Evolutionary conservation across 768 basidiomycete species (phyloP), one percentile per base, ranked within the genome.

Genomic region (Mrakia blollopis): DNA sequence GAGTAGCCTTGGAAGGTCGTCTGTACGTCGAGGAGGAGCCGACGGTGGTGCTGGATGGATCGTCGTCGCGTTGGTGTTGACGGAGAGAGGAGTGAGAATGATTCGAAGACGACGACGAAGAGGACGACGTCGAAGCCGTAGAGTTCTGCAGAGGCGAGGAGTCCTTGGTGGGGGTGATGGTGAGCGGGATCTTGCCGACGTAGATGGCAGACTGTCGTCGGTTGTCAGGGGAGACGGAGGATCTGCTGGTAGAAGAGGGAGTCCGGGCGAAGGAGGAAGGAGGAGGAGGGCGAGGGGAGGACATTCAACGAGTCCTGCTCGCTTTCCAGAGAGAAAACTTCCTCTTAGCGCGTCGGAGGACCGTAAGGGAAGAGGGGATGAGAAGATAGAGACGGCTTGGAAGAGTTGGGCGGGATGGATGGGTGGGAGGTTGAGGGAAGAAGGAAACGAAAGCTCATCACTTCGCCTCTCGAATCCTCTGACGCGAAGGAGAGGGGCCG

Each of bases 171-270:
- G 54, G 16, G 21, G 11, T 25, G 23, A 37, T 2, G 39, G 0
- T 37, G 35, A 68, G 21, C 10, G 65, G 65, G 35, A 37, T 41
- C 37, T 68, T 41, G 25, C 65, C 65, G 13, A 68, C 37, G 37
- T 6, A 68, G 39, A 68, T 68, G 65, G 65, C 65, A 11, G 35
- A 39, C 65, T 39, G 65, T 68, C 65, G 16, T 41, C 65, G 4
- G 18, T 35, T 25, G 25, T 68, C 65, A 0, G 25, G 25, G 44
- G 65, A 68, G 25, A 14, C 13, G 10, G 57, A n/a, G 23, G 57
- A 28, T 28, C 57, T 14, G 21, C 21, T 54, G 21, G 52, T n/a
- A n/a, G n/a, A 10, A 1, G 57, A 57, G 13, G 57, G 57, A 57
- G 57, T 57, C 57, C 57, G 8, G 25, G 57, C 57, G 57, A 57